Percentiles rank a stretch among this genome's conserved stretches.
phyloP scores from a whole-genome alignment of 129 eudicot species.

The Escallonia herrerae region DNA sequence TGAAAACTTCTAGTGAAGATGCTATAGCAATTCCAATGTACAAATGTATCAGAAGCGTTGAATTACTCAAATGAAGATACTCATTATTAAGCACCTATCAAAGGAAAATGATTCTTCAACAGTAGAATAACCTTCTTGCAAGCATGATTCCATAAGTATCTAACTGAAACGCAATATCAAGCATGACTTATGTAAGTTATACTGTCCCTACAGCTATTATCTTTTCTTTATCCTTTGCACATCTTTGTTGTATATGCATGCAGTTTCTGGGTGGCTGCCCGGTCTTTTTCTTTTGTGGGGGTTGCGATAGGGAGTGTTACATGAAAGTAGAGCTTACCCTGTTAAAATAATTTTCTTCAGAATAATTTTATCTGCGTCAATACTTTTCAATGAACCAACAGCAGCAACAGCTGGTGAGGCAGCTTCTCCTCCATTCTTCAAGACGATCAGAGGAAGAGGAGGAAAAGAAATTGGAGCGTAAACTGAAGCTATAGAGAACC shows the following conservation, averaged over 20 bases:
- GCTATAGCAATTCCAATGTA: no score
- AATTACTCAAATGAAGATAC: neutral
- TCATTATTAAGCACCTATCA: no score
- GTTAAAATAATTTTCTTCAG: slow-evolving; percentile 78
- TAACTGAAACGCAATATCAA: no score
- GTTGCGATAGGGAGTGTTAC: no score
- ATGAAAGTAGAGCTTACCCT: slow-evolving; percentile 45
- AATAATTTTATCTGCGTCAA: slow-evolving; percentile 78
- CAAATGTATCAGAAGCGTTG: neutral
- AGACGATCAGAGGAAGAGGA: slow-evolving; percentile 71
- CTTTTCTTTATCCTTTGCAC: no score
- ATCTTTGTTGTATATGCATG: no score
- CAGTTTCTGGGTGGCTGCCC: no score
- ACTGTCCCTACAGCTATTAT: no score
- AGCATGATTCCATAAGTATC: no score
- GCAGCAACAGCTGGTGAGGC: slow-evolving; percentile 71
- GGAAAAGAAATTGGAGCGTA: slow-evolving; percentile 89
- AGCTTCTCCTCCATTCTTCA: slow-evolving; percentile 52
- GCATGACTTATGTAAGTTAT: no score
- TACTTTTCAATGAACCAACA: slow-evolving; percentile 69
- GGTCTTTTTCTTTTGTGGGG: no score
- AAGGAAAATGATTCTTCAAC: neutral
- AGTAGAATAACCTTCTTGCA: neutral
- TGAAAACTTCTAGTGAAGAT: neutral
- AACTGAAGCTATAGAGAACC: slow-evolving; percentile 76